These are phyloP conservation scores for Teunomyces barrocoloradensis DNA, from an alignment of 805 yeast species.

Conservation along the genomic window DNA sequence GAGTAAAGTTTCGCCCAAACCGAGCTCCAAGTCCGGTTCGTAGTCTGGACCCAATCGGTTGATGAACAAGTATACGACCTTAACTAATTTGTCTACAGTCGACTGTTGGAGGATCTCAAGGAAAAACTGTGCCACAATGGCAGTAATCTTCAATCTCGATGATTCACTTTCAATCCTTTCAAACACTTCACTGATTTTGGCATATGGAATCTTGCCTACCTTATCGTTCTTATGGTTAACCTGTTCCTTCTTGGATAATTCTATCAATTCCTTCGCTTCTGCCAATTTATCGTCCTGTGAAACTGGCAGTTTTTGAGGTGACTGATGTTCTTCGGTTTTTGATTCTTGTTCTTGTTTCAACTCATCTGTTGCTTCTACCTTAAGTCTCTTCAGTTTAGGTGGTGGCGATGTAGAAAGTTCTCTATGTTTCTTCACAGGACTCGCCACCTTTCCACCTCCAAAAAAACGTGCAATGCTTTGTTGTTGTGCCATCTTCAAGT, in stretches of 20 bases:
- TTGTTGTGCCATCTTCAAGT: conserved; percentile 20
- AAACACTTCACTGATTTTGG: conserved; percentile 60
- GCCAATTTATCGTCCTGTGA: conserved; percentile 2
- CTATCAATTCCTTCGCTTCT: conserved; percentile 15
- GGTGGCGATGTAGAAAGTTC: neutral
- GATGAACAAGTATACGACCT: conserved; percentile 79
- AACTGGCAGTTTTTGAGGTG: neutral
- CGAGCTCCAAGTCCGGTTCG: conserved; percentile 84
- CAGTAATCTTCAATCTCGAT: conserved; percentile 78
- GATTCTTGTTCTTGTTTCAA: neutral
- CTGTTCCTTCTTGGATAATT: conserved; percentile 11
- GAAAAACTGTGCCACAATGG: conserved; percentile 72
- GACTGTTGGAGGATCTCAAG: conserved; percentile 53
- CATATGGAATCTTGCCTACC: conserved; percentile 24
- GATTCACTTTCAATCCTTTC: conserved; percentile 77
- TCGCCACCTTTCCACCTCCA: conserved; percentile 7
- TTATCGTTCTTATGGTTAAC: conserved; percentile 9
- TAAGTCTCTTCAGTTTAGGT: neutral
- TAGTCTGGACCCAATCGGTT: conserved; percentile 94
- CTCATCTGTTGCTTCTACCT: neutral
- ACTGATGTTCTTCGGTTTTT: neutral
- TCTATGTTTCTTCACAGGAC: neutral
- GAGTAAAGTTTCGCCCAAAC: conserved; percentile 85
- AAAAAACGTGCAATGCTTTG: conserved; percentile 36
- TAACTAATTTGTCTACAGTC: conserved; percentile 50